These are phyloP conservation scores for Haematococcus lacustris DNA, from an alignment of 139 green algal genomes.

Conservation along the genomic window DNA sequence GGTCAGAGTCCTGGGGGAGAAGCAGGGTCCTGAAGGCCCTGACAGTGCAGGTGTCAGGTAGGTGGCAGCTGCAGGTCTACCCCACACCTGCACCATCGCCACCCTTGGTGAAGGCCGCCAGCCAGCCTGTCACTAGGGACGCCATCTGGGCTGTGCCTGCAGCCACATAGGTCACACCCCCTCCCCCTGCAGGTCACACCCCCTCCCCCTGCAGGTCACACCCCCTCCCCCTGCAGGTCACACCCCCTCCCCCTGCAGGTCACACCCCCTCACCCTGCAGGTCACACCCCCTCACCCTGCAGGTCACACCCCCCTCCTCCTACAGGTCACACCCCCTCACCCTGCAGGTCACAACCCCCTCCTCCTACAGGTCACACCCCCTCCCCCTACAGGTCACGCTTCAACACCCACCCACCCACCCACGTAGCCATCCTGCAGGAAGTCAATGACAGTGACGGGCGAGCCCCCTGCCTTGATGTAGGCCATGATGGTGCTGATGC, in stretches of 20 bases:
- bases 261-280: not conserved
- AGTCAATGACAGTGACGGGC: constrained; percentile 44
- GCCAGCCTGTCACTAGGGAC: constrained; percentile 39
- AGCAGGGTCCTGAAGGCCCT: not conserved
- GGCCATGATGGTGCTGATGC: constrained; percentile 38
- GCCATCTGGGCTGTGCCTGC: constrained; percentile 64
- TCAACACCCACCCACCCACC: constrained; percentile 21
- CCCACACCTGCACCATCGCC: not conserved
- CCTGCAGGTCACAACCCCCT: not conserved
- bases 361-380: not conserved
- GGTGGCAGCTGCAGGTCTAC: not conserved
- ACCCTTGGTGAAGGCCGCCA: not conserved
- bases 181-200: not conserved
- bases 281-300: not conserved
- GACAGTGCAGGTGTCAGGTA: not conserved
- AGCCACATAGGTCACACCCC: not conserved
- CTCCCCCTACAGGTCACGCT: not conserved
- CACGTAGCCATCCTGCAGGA: constrained; percentile 56
- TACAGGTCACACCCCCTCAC: not conserved
- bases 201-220: not conserved
- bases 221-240: not conserved
- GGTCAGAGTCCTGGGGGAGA: not conserved
- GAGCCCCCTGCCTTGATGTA: constrained; percentile 52
- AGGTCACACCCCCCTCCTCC: not conserved
- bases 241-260: not conserved